These are phyloP conservation scores for Lithospermum erythrorhizon DNA, from an alignment of 257 asterid genomes.

Conservation along the genomic window DNA sequence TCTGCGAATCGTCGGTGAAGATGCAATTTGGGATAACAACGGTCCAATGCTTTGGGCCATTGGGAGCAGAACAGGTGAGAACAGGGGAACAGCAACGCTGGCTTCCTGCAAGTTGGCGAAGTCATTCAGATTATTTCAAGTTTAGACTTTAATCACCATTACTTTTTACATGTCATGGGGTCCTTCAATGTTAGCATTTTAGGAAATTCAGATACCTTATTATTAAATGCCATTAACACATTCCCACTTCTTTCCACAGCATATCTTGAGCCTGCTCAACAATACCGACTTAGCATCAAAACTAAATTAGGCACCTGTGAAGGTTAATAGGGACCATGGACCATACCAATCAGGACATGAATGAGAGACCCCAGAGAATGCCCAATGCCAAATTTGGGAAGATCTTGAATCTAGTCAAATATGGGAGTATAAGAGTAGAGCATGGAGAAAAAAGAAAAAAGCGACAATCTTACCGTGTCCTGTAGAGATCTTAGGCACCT, in stretches of 20 bases:
- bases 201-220: conserved; percentile 41
- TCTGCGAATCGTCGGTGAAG: conserved; percentile 79
- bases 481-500: conserved; percentile 66
- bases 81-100: conserved; percentile 68
- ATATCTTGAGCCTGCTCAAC: conserved; percentile 73
- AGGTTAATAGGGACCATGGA: conserved; percentile 1
- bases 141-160: background rate
- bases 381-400: conserved; percentile 84
- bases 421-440: conserved; percentile 13
- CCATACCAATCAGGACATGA: conserved; percentile 82
- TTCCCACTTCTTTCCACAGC: conserved; percentile 89
- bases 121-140: background rate
- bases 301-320: conserved; percentile 4
- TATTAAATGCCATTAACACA: conserved; percentile 76
- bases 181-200: background rate
- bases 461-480: conserved; percentile 46
- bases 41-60: conserved; percentile 86
- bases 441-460: conserved; percentile 1
- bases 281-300: conserved; percentile 16
- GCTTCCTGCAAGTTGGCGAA: conserved; percentile 56
- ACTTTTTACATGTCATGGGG: background rate
- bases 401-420: conserved; percentile 48
- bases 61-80: conserved; percentile 81
- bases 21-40: conserved; percentile 59
- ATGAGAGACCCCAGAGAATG: conserved; percentile 89